These are phyloP conservation scores for Apiospora malaysiana DNA, from an alignment of 2,329 filamentous ascomycete species.

Conservation along the genomic window DNA sequence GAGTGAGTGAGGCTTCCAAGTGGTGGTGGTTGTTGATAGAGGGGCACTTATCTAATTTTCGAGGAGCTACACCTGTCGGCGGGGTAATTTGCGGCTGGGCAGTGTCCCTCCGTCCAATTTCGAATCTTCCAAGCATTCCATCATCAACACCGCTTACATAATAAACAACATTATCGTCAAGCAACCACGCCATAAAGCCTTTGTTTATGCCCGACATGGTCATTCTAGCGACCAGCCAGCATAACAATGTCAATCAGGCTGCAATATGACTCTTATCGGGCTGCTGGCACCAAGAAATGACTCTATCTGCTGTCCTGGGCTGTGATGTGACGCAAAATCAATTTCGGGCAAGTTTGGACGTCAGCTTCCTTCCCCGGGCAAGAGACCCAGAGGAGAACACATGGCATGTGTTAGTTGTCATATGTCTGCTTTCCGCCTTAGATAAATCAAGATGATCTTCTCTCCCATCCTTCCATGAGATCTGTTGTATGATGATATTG, in stretches of 20 bases:
- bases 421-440: not conserved
- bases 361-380: not conserved
- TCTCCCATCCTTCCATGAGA: too few relatives aligned
- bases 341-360: not conserved
- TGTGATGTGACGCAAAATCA: not conserved
- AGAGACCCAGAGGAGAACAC: not conserved
- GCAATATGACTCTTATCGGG: not conserved
- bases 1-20: conserved; percentile 14
- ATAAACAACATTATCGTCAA: not conserved
- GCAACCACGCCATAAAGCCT: not conserved
- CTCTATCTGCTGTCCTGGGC: not conserved
- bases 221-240: too few relatives aligned
- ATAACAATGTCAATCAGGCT: not conserved
- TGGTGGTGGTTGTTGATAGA: conserved; percentile 14
- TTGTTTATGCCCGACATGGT: not conserved
- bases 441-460: not conserved
- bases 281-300: not conserved
- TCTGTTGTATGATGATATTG: too few relatives aligned
- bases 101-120: not conserved
- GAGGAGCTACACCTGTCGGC: conserved; percentile 2
- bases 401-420: not conserved
- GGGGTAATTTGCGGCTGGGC: conserved; percentile 7
- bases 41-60: conserved; percentile 17
- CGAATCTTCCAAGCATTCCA: not conserved
- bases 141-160: not conserved